Evolutionary conservation across 2,329 filamentous ascomycete genomes (phyloP), one percentile per base, ranked within the genome.

Genomic region (Fusarium metavorans): DNA sequence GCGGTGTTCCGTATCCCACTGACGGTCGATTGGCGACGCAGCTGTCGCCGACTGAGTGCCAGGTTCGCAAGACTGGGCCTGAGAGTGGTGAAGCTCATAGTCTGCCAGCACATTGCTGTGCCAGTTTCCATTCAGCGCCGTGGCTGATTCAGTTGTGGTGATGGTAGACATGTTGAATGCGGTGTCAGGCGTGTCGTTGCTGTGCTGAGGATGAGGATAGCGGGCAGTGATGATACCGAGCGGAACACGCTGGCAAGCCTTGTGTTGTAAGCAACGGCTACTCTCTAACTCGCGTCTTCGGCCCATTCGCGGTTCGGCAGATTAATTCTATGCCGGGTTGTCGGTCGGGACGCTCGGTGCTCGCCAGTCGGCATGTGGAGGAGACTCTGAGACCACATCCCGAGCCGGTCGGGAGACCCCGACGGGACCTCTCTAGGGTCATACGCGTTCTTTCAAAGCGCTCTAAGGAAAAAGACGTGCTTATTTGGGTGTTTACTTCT

Each of bases 281-380:
- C 25, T 18, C 14, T 37, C 23, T 9, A 8, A 9, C 20, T 27
- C 16, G 10, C 20, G 9, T 58, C 39, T 27, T 48, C 43, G 43
- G 43, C 43, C 9, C 43, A 10, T 18, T 48, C 43, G 16, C 54
- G 34, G 54, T 39, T 58, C 54, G 54, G 54, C 23, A 58, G 16
- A 35, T 14, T n/a, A 23, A 41, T n/a, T 4, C 20, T 14, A 37
- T 1, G n/a, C n/a, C 34, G 54, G 23, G 16, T 23, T 16, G 52
- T 58, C 52, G 52, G 52, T 20, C 13, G 52, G 32, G 54, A 3
- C 6, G 30, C 18, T 18, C 6, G n/a, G 30, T 10, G 30, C 71
- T 39, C 56, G 52, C 71, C 60, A 66, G 60, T 74, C 72, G 72
- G 72, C 62, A 74, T 74, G 72, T 74, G 72, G 72, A 74, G 71